Evolutionary conservation across 2,329 filamentous ascomycete species (phyloP), one percentile per base, ranked within the genome.

Genomic region (Fusarium newnesense): DNA sequence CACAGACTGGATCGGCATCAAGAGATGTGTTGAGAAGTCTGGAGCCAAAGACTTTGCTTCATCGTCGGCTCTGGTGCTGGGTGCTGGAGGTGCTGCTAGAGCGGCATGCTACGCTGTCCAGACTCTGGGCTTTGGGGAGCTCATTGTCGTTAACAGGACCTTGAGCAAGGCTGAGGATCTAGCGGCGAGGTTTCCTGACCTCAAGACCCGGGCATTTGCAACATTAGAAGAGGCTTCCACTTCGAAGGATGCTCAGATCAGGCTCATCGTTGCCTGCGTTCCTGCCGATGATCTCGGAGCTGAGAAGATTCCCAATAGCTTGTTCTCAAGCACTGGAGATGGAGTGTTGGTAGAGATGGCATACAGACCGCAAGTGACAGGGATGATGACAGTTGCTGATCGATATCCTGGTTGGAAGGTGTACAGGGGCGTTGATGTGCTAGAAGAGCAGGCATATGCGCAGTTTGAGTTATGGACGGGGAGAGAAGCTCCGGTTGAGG

Each of bases 391-490:
- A 15, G 39, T 46, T 0, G 46, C 63, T 6, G 46, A 16, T 8
- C 7, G 10, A 7, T 5, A 15, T 6, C 1, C 21, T 1, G 18
- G 18, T 0, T 67, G 63, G 64, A 67, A 37, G 3, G 34, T 67
- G 1, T 67, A 53, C 1, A 28, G 39, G 4, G 63, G 64, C 1
- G 24, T 67, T 8, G 36, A 67, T 28, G 39, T 67, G 0, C 5
- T 67, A 5, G 64, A 67, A 3, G 53, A 67, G 21, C 63, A 67
- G 18, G 64, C 44, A 2, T 67, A 67, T n/a, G 53, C 40, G 0
- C 64, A 67, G 24, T 67, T 61, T 9, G 44, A 67, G 16, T 5
- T 67, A 5, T 67, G 63, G 63, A 61, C 46, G 13, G 36, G 40
- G 24, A 16, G 5, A 16, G 13, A 42, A 0, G 63, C 63, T 4